Conservation (phyloP, 176 grass and related monocot species). For the Musa itinerans region DNA sequence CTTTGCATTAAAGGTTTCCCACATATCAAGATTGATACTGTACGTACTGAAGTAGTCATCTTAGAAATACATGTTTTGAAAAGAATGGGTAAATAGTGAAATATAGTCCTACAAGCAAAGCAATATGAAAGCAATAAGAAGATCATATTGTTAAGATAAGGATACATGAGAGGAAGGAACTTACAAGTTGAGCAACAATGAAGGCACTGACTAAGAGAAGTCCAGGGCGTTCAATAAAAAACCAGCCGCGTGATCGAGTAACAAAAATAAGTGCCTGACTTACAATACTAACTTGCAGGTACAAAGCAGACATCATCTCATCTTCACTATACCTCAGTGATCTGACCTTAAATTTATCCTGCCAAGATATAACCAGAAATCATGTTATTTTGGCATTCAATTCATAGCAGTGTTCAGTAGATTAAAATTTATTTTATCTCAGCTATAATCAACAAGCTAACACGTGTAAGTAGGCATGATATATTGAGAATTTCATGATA, state of each 20-base stretch:
- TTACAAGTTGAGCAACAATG: constrained; percentile 78
- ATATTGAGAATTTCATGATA: not conserved
- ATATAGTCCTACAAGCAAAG: not conserved
- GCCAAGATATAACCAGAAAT: constrained; percentile 1
- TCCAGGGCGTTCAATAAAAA: constrained; percentile 57
- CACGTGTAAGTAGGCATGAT: not conserved
- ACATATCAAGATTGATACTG: too few relatives aligned
- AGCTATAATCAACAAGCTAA: too few relatives aligned
- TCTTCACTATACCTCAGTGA: constrained; percentile 30
- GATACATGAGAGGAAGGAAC: not conserved
- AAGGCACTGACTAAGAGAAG: constrained; percentile 55
- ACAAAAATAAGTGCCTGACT: constrained; percentile 99
- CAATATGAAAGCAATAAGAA: not conserved
- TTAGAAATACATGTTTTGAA: too few relatives aligned
- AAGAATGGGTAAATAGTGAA: too few relatives aligned
- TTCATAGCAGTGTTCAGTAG: not conserved
- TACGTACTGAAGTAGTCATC: too few relatives aligned
- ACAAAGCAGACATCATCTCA: constrained; percentile 82
- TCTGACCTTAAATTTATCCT: constrained; percentile 62
- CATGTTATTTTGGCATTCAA: not conserved
- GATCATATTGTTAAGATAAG: not conserved
- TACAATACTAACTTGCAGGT: constrained; percentile 97
- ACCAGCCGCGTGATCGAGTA: constrained; percentile 64
- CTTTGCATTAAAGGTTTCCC: too few relatives aligned
- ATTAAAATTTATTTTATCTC: not conserved